phyloP scores from a whole-genome alignment of 495 filamentous ascomycete species.

The Xylaria cubensis region DNA sequence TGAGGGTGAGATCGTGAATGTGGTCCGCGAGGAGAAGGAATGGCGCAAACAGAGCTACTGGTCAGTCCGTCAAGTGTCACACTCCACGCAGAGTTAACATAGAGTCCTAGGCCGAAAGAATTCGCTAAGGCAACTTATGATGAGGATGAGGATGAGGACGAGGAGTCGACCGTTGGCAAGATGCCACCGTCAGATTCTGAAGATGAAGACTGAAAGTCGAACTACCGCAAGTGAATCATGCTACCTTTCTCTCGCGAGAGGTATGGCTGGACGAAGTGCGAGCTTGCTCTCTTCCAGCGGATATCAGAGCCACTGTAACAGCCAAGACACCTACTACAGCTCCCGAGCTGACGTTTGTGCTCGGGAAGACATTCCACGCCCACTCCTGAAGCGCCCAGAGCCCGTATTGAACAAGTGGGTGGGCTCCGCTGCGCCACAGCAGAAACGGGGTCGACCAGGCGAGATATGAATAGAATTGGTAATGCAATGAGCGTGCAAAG shows the following conservation, averaged over 20 bases:
- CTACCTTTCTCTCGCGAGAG: slow-evolving; percentile 32
- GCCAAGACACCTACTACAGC: slow-evolving; percentile 76
- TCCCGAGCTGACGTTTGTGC: slow-evolving; percentile 77
- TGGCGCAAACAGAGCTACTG: slow-evolving; percentile 94
- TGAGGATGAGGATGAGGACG: slow-evolving; percentile 80
- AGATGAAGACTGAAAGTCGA: slow-evolving; percentile 50
- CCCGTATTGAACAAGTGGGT: slow-evolving; percentile 72
- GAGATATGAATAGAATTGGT: slow-evolving; percentile 95
- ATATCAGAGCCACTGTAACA: slow-evolving; percentile 64
- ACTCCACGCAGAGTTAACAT: slow-evolving; percentile 32
- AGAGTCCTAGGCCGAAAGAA: slow-evolving; percentile 72
- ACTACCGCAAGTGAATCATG: slow-evolving; percentile 24
- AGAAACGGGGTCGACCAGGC: slow-evolving; percentile 92
- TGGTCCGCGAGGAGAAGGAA: slow-evolving; percentile 86
- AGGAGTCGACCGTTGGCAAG: slow-evolving; percentile 79
- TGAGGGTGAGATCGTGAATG: slow-evolving; percentile 87
- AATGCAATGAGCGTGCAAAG: slow-evolving; percentile 90
- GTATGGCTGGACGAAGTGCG: slow-evolving; percentile 31
- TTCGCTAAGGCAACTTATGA: slow-evolving; percentile 70
- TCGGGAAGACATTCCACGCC: slow-evolving; percentile 98
- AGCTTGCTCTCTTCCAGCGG: slow-evolving; percentile 34
- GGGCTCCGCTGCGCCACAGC: slow-evolving; percentile 79
- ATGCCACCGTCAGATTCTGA: slow-evolving; percentile 80
- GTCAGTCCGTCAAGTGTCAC: slow-evolving; percentile 54
- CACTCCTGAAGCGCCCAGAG: slow-evolving; percentile 89